A percentile compares a stretch with the other conserved stretches of the same genome.
Conservation (phyloP, 352 stramenopile genomes). For the Globisporangium heterothallicum region DNA sequence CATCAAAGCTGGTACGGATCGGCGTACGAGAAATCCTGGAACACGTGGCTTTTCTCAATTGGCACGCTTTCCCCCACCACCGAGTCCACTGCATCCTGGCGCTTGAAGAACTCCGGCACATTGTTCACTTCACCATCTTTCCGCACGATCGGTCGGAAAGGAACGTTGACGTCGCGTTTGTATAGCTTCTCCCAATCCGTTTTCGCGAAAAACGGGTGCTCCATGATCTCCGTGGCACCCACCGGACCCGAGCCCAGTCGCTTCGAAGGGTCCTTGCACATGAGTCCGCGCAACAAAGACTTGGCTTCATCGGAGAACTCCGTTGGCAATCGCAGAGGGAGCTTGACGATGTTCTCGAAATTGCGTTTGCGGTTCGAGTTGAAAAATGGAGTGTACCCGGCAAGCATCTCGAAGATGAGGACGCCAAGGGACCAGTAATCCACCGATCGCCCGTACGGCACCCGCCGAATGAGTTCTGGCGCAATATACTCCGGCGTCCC, state of each 20-base stretch:
- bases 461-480: slow-evolving; percentile 66
- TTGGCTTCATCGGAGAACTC: slow-evolving; percentile 77
- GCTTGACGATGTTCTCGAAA: slow-evolving; percentile 85
- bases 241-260: slow-evolving; percentile 64
- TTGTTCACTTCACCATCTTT: slow-evolving; percentile 71
- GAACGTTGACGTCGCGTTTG: slow-evolving; percentile 57
- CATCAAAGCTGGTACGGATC: slow-evolving; percentile 56
- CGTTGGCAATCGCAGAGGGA: slow-evolving; percentile 60
- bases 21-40: slow-evolving; percentile 75
- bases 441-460: slow-evolving; percentile 71
- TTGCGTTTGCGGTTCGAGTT: slow-evolving; percentile 76
- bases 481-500: slow-evolving; percentile 85
- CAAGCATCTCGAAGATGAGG: slow-evolving; percentile 83
- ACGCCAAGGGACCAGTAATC: slow-evolving; percentile 88
- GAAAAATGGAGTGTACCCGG: slow-evolving; percentile 75
- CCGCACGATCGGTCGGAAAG: slow-evolving; percentile 63
- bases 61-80: slow-evolving; percentile 42
- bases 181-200: slow-evolving; percentile 81
- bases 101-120: slow-evolving; percentile 80
- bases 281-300: slow-evolving; percentile 60
- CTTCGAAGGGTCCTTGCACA: slow-evolving; percentile 73
- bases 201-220: slow-evolving; percentile 75
- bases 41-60: slow-evolving; percentile 64
- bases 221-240: slow-evolving; percentile 74
- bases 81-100: slow-evolving; percentile 71